phyloP scores from a whole-genome alignment of 192 early-diverging fungal species.

The Podila epicladia region DNA sequence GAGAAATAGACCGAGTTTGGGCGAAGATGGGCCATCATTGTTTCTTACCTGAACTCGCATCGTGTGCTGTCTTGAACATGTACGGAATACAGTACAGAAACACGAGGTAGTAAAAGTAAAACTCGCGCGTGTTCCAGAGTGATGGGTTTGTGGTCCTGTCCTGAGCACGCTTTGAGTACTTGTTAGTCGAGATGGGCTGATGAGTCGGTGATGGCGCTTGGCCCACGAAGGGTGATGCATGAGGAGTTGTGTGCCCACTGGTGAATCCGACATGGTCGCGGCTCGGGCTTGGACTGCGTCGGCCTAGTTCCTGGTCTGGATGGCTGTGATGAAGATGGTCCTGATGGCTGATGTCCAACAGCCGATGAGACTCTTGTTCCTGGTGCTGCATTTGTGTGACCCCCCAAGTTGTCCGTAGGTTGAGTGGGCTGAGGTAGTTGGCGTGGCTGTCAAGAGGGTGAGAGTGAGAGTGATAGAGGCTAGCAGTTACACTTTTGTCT shows the following conservation, averaged over 20 bases:
- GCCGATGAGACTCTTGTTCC: constrained; percentile 24
- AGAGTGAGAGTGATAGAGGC: constrained; percentile 4
- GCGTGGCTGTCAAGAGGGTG: background rate
- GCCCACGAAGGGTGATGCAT: constrained; percentile 17
- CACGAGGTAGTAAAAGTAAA: constrained; percentile 77
- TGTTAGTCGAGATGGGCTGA: constrained; percentile 21
- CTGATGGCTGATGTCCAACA: constrained; percentile 23
- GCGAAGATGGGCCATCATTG: background rate
- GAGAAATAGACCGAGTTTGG: background rate
- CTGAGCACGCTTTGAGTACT: constrained; percentile 20
- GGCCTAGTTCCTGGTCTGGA: background rate
- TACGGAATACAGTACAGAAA: constrained; percentile 66
- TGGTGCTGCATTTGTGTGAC: background rate
- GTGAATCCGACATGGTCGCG: background rate
- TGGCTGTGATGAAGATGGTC: constrained; percentile 5
- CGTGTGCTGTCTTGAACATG: constrained; percentile 72
- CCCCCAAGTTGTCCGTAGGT: too few relatives aligned
- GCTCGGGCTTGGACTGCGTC: constrained; percentile 1
- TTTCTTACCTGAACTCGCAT: constrained; percentile 60
- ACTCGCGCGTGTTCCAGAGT: constrained; percentile 73
- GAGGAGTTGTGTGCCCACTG: background rate
- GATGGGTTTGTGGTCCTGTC: constrained; percentile 59
- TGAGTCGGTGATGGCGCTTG: constrained; percentile 3
- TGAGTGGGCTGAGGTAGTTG: too few relatives aligned
- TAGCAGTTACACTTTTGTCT: too few relatives aligned